A percentile compares a stretch with the other conserved stretches of the same genome.
phyloP scores from a whole-genome alignment of 2,329 filamentous ascomycete species.

The Colletotrichum higginsianum region DNA sequence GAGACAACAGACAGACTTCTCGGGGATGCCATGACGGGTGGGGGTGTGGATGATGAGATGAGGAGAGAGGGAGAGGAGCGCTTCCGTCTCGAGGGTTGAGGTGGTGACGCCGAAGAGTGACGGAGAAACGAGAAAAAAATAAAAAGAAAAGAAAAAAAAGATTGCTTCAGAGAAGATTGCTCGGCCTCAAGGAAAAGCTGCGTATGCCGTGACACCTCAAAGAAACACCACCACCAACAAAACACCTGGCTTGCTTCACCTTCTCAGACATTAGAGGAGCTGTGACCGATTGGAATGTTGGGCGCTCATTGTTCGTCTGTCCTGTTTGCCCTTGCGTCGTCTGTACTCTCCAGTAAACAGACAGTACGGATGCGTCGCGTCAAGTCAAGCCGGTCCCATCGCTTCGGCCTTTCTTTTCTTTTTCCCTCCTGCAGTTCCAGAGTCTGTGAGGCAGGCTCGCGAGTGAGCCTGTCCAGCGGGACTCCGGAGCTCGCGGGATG shows the following conservation, averaged over 20 bases:
- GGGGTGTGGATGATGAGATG: background rate
- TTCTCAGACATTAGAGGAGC: conserved; percentile 23
- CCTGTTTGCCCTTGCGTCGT: conserved; percentile 32
- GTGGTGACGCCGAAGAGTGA: too few relatives aligned
- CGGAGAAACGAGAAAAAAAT: background rate
- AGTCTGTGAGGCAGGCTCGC: conserved; percentile 9
- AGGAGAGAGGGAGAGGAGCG: background rate
- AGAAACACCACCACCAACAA: conserved; percentile 1
- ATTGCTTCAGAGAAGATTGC: conserved; percentile 12
- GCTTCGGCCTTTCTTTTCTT: conserved; percentile 18
- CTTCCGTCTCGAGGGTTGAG: too few relatives aligned
- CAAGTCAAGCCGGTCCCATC: background rate
- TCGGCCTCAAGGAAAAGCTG: conserved; percentile 14
- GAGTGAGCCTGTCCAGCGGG: conserved; percentile 3
- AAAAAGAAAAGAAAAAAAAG: background rate
- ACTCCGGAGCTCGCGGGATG: conserved; percentile 33
- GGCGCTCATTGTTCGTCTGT: conserved; percentile 9
- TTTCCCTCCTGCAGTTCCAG: conserved; percentile 3
- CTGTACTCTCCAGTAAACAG: conserved; percentile 24
- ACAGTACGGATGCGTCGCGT: background rate
- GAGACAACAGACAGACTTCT: background rate
- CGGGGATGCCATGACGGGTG: background rate
- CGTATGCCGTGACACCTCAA: conserved; percentile 36
- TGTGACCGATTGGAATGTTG: background rate
- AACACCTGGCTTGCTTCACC: conserved; percentile 9